Base-by-base conservation (phyloP, 345 rosid species). In the Heritiera littoralis region DNA sequence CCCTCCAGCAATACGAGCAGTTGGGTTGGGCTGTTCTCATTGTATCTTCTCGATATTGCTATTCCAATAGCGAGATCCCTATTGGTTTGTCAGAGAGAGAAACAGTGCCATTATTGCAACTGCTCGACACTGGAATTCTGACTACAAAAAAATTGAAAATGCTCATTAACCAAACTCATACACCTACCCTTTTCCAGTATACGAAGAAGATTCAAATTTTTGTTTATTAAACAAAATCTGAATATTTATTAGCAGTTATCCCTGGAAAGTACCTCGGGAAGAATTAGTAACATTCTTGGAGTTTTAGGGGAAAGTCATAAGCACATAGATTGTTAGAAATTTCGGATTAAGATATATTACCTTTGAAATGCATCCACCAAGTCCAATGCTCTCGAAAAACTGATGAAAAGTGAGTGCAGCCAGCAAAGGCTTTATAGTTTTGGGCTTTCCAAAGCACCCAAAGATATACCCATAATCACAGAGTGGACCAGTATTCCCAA, bases 341-440 rank as follows among this genome's bases (percentile, higher is more conserved):
- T 3, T 41, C 7, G 6, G 18, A 40, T 40, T 9, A 18, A 66
- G 12, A 1, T 32, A 63, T 4, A 18, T 60, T 55, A 86, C 93
- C 88, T 91, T 92, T 3, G 87, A 32, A 55, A 92, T 89, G 82
- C 92, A 90, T 0, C 94, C 92, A 0, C 98, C 96, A 5, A 91
- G 90, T 10, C 92, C 94, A 87, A 91, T 90, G 63, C 94, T 94
- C 79, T 91, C 98, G 49, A 89, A 93, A 83, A 89, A 87, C 48
- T 93, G 98, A 69, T 93, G 98, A 72, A 93, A 93, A 32, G 90
- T 82, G 70, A 93, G 87, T 2, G 96, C 96, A 4, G 89, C 93
- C 0, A 92, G 58, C 1, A 92, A 82, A 2, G 89, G 90, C 72
- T 71, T 90, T 63, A 93, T 85, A 6, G 87, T 84, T 20, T 78